Evolutionary conservation across 1,284 basidiomycete genomes (phyloP).

Genomic region (Marasmius oreades): DNA sequence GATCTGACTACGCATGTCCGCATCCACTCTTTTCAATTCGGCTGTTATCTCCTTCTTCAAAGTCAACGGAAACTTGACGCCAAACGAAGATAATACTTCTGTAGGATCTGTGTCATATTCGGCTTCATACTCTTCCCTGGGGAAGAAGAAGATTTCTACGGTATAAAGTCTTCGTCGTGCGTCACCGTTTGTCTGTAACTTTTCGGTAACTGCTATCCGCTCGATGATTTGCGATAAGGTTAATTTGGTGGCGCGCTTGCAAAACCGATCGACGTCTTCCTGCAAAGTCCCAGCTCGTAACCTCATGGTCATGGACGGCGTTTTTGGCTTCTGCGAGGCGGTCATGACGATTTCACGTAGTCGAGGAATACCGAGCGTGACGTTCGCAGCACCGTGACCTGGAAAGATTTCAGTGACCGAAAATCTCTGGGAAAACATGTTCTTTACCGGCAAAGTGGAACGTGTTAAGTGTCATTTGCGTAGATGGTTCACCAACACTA

Average conservation of each 20-base stretch:
- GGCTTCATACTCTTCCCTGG: conserved; percentile 76
- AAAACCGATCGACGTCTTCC: conserved; percentile 73
- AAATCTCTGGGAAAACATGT: conserved; percentile 1
- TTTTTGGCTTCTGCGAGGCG: conserved; percentile 94
- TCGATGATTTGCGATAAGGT: conserved; percentile 91
- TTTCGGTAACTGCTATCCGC: conserved; percentile 80
- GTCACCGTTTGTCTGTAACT: conserved; percentile 65
- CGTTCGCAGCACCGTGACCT: conserved; percentile 99
- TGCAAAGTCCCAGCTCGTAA: conserved; percentile 54
- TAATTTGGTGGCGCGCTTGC: conserved; percentile 87
- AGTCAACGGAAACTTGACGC: conserved; percentile 75
- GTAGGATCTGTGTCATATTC: conserved; percentile 81
- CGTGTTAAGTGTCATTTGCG: conserved; percentile 99
- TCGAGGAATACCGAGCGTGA: conserved; percentile 98
- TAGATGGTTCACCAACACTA: conserved; percentile 97
- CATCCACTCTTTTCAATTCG: conserved; percentile 86
- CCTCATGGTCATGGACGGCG: conserved; percentile 96
- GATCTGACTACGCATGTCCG: conserved; percentile 80
- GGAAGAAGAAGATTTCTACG: conserved; percentile 86
- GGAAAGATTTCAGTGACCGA: conserved; percentile 4
- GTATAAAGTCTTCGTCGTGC: conserved; percentile 80
- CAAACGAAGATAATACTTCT: conserved; percentile 77
- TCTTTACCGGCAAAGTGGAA: conserved; percentile 94
- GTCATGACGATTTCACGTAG: conserved; percentile 99
- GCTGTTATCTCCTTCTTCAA: conserved; percentile 84